Percentiles rank a stretch among this genome's conserved stretches.
These are phyloP conservation scores for Arthrobotrys conoides DNA, from an alignment of 2,329 filamentous ascomycete genomes.

Conservation along the genomic window DNA sequence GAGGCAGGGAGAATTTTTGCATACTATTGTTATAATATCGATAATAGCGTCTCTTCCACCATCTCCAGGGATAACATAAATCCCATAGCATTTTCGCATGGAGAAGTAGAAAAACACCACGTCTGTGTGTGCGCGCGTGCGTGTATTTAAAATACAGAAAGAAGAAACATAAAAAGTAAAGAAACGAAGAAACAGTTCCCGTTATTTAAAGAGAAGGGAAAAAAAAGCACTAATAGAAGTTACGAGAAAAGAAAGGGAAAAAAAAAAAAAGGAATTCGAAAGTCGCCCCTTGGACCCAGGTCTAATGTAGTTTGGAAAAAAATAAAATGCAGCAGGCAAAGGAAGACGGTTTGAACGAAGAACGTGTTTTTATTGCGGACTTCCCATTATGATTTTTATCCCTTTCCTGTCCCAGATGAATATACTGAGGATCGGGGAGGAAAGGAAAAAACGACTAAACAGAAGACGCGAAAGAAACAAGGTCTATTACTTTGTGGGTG, in stretches of 20 bases:
- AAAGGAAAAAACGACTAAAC: conserved; percentile 17
- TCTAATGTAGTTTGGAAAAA: conserved; percentile 53
- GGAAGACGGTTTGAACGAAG: conserved; percentile 17
- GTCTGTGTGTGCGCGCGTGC: not conserved
- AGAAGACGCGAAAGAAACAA: conserved; percentile 61
- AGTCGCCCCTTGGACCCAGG: conserved; percentile 53
- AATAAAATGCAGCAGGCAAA: conserved; percentile 32
- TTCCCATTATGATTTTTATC: conserved; percentile 54
- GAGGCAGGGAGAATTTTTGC: not conserved
- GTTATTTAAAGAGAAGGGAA: conserved; percentile 39
- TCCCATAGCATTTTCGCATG: not conserved
- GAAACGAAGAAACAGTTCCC: conserved; percentile 33
- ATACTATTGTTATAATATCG: conserved; percentile 1
- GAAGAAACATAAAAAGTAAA: conserved; percentile 44
- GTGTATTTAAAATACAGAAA: conserved; percentile 32
- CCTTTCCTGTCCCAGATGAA: not conserved
- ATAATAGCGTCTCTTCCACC: conserved; percentile 5
- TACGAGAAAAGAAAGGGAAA: too few species aligned
- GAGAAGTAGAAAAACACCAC: conserved; percentile 26
- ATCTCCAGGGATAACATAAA: conserved; percentile 4
- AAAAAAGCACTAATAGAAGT: conserved; percentile 43
- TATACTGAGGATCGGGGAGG: conserved; percentile 13
- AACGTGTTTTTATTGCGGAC: conserved; percentile 50
- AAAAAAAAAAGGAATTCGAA: conserved; percentile 11
- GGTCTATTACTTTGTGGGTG: conserved; percentile 60